phyloP scores from a whole-genome alignment of 2,329 filamentous ascomycete species.

The Fusarium nygamai region DNA sequence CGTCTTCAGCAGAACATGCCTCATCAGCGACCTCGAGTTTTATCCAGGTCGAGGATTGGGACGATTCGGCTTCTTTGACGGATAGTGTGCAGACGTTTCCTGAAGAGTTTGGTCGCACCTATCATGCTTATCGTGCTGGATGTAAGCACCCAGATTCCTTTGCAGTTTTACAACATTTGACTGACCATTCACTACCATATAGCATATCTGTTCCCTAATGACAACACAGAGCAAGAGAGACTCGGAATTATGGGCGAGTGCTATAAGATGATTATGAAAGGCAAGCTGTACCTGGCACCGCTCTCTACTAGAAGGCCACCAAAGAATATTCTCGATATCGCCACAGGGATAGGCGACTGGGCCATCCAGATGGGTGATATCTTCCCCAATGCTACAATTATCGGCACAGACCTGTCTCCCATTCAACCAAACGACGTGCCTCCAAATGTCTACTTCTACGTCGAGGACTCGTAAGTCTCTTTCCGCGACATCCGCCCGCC shows the following conservation, averaged over 20 bases:
- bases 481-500: too few species aligned
- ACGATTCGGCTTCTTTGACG: constrained; percentile 15
- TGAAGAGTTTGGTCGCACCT: constrained; percentile 54
- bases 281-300: constrained; percentile 53
- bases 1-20: neutral
- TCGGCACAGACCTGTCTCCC: constrained; percentile 72
- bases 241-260: constrained; percentile 50
- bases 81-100: constrained; percentile 52
- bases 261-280: constrained; percentile 49
- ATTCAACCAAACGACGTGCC: constrained; percentile 73
- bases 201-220: constrained; percentile 59
- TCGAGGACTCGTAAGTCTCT: constrained; percentile 66
- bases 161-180: neutral
- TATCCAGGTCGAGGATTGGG: neutral
- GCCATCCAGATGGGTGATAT: constrained; percentile 72
- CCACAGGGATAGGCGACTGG: constrained; percentile 63
- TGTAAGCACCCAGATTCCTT: constrained; percentile 47
- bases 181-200: neutral
- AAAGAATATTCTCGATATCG: constrained; percentile 52
- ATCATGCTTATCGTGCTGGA: constrained; percentile 56
- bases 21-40: neutral
- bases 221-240: constrained; percentile 52
- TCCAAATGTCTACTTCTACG: constrained; percentile 76
- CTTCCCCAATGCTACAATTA: constrained; percentile 66
- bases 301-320: constrained; percentile 47